Base-by-base conservation (phyloP, 2,329 filamentous ascomycete genomes). In the Ascochyta clinopodiicola region DNA sequence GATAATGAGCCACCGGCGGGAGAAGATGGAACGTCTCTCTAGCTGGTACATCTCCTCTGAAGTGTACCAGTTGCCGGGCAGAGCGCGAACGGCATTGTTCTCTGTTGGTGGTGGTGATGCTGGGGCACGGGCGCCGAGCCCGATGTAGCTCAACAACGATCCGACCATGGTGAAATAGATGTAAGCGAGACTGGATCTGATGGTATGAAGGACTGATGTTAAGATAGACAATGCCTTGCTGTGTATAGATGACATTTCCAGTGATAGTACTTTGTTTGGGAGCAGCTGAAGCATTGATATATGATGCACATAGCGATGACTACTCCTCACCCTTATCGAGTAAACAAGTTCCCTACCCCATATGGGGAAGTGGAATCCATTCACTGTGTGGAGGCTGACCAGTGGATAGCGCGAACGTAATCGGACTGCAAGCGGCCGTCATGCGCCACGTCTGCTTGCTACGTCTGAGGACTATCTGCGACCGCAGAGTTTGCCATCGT, bases 1-100 rank as follows among this genome's bases (percentile, higher is more conserved):
- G 24, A 81, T 79, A 38, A 85, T 78, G 32, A 83, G 77, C 83
- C 83, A 85, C 63, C 81, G 80, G 61, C 78, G 78, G 35, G 83
- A 86, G 65, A 83, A 82, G 25, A 84, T 76, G 0, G 80, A 79
- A 29, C 81, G 77, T 46, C 75, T 73, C 63, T 84, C 81, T 4
- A 83, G 71, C 31, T 78, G 72, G 51, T 80, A 83, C 38, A 79
- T 71, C 24, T 78, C 74, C 12, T 71, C 72, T 27, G 76, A 77
- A 21, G 71, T 77, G 43, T 71, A 76, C 75, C 75, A 77, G 47
- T 70, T 71, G 8, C 68, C 67, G 34, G 78, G 78, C 34, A 80
- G 71, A 19, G 82, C 77, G 17, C 76, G 72, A 22, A 77, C 69
- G 44, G 78, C 63, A 29, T 59, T 44, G 44, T 61, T 65, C 44